Base-by-base conservation (phyloP, 331 rosid genomes). In the Pyracantha coccinea region DNA sequence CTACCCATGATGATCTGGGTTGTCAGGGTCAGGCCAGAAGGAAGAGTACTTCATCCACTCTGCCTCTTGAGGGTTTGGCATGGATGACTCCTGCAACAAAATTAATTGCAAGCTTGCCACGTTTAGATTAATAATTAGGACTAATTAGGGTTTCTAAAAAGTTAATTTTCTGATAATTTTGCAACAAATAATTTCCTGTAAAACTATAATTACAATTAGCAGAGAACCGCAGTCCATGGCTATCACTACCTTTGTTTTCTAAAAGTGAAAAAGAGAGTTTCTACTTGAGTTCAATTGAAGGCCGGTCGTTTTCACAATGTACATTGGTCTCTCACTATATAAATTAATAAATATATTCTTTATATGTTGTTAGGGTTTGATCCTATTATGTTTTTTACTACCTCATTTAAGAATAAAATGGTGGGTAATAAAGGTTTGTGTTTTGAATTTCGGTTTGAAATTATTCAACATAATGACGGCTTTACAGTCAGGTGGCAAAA, bases 21-120 rank as follows among this genome's bases (percentile, higher is more conserved):
- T 93, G 89, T 88, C 96, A 79, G 97, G 93, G 71, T 93, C 97
- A 72, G 96, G 97, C 98, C 98, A 93, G 83, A 89, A 93, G 74
- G 92, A 57, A 50, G 98, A 87, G 85, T 87, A 93, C 83, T 92
- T 92, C 91, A 93, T 78, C 98, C 98, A 95, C 69, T 95, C 99
- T 75, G 91, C 85, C 78, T 95, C 99, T 84, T 95, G 92, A 68
- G 81, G 88, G 83, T 88, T 89, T 84, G 86, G 74, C 55, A 89
- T 86, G 54, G 93, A 85, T 78, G 96, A 87, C 68, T 88, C 97
- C 97, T 89, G 85, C 77, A 27, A 75, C 20, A 47, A 58, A 79
- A 83, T 71, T 17, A 21, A 57, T 41, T 7, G 77, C 59, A 70
- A 63, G 80, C 77, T 21, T 75, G 77, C 76, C 75, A 79, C 69